Evolutionary conservation across 1,139 yeast genomes (phyloP).

Genomic region (Saccharomyces hybrid): DNA sequence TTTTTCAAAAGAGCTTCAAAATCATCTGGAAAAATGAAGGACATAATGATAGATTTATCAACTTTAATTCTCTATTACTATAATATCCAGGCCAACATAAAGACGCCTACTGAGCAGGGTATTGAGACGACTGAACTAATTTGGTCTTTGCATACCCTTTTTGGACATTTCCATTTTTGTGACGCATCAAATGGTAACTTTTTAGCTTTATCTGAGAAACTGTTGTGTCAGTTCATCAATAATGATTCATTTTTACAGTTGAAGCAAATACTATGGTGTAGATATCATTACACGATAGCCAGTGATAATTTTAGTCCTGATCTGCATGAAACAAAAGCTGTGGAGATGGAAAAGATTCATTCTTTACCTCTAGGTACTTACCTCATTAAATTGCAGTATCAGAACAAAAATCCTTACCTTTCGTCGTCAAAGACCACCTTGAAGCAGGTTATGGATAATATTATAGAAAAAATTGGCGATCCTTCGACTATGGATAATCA

Average conservation of each 20-base stretch:
- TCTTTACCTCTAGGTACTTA: constrained; percentile 55
- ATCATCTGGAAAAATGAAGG: constrained; percentile 43
- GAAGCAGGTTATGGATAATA: constrained; percentile 61
- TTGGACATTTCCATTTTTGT: constrained; percentile 68
- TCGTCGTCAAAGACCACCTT: constrained; percentile 54
- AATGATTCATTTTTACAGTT: constrained; percentile 40
- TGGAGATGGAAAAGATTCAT: constrained; percentile 39
- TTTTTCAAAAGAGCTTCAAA: constrained; percentile 29
- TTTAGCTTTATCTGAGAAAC: constrained; percentile 50
- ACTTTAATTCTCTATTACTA: constrained; percentile 34
- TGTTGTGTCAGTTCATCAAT: constrained; percentile 42
- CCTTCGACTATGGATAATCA: constrained; percentile 44
- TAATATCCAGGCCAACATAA: constrained; percentile 26
- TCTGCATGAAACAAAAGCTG: constrained; percentile 55
- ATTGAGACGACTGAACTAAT: constrained; percentile 33
- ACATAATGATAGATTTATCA: constrained; percentile 41
- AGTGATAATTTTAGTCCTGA: constrained; percentile 54
- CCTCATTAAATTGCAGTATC: constrained; percentile 55
- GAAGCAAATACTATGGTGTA: constrained; percentile 78
- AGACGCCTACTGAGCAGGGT: constrained; percentile 19
- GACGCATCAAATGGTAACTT: constrained; percentile 57
- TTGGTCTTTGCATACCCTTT: constrained; percentile 58
- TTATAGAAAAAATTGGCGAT: constrained; percentile 67
- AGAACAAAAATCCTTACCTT: constrained; percentile 52
- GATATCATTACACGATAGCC: constrained; percentile 60